Evolutionary conservation across 2,329 filamentous ascomycete genomes (phyloP).

Genomic region (Sclerotinia subarctica): DNA sequence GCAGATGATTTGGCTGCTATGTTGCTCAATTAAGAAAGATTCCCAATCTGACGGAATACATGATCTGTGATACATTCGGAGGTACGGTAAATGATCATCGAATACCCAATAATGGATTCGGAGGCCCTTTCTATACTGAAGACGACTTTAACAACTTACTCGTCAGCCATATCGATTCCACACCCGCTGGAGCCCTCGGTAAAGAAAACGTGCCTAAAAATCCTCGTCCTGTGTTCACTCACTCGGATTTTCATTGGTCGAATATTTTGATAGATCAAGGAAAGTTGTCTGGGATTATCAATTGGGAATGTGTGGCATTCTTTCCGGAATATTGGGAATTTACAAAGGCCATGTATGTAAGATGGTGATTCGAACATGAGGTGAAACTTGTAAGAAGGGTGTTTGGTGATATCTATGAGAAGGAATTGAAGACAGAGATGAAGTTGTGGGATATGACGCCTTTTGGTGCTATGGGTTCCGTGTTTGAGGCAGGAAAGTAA

Average conservation of each 20-base stretch:
- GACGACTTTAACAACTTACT: background rate
- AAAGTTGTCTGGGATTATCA: background rate
- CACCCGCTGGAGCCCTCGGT: background rate
- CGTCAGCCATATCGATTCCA: background rate
- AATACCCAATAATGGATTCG: background rate
- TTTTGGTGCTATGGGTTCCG: background rate
- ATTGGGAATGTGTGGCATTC: conserved; percentile 1
- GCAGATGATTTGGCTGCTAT: background rate
- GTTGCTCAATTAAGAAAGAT: background rate
- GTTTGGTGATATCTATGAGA: background rate
- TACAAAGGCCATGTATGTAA: background rate
- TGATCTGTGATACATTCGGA: background rate
- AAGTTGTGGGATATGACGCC: background rate
- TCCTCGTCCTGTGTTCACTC: background rate
- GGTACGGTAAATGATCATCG: background rate
- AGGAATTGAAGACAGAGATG: background rate
- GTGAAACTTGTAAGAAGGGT: background rate
- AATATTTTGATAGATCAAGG: background rate
- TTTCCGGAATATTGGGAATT: background rate
- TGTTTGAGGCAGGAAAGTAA: background rate
- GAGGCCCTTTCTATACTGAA: background rate
- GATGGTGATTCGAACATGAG: background rate
- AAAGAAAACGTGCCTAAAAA: background rate
- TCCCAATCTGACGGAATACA: background rate
- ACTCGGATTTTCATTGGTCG: conserved; percentile 2